phyloP scores from a whole-genome alignment of 2,329 filamentous ascomycete species.

The Stagonosporopsis rhizophila region DNA sequence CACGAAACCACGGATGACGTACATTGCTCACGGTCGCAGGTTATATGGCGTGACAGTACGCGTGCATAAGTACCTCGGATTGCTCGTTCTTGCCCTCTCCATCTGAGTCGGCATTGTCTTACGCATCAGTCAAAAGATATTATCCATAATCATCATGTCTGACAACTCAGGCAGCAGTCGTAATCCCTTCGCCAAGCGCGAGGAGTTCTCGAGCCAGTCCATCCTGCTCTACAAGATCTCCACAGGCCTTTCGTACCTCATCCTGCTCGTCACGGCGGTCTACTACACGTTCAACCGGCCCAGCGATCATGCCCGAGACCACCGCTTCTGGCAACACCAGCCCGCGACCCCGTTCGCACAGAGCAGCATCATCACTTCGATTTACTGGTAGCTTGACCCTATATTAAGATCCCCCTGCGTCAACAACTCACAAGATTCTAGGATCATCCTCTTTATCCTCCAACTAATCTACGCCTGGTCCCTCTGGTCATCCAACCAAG shows the following conservation, averaged over 20 bases:
- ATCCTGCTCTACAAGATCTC: conserved; percentile 78
- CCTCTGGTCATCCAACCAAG: conserved; percentile 72
- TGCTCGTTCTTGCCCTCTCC: neutral
- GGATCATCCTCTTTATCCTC: conserved; percentile 75
- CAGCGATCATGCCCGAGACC: conserved; percentile 60
- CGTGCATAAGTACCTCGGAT: conserved; percentile 1
- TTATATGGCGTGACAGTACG: conserved; percentile 15
- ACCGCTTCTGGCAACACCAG: conserved; percentile 79
- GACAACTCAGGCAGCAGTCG: conserved; percentile 49
- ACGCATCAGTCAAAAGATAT: neutral
- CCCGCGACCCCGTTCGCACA: conserved; percentile 76
- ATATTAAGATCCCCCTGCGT: neutral
- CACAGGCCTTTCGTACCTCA: conserved; percentile 75
- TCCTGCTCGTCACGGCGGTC: conserved; percentile 74
- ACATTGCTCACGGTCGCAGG: conserved; percentile 1
- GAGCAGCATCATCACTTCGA: conserved; percentile 66
- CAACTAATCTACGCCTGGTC: conserved; percentile 79
- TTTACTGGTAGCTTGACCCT: conserved; percentile 72
- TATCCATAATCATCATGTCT: conserved; percentile 3
- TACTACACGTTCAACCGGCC: conserved; percentile 75
- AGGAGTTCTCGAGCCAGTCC: conserved; percentile 66
- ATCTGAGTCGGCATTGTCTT: no score
- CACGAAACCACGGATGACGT: conserved; percentile 13
- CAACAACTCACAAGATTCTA: conserved; percentile 42
- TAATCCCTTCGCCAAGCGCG: conserved; percentile 78